Percentiles rank a stretch among this genome's conserved stretches.
Evolutionary conservation across 2,329 filamentous ascomycete species (phyloP).

Genomic region (Colletotrichum sp.): DNA sequence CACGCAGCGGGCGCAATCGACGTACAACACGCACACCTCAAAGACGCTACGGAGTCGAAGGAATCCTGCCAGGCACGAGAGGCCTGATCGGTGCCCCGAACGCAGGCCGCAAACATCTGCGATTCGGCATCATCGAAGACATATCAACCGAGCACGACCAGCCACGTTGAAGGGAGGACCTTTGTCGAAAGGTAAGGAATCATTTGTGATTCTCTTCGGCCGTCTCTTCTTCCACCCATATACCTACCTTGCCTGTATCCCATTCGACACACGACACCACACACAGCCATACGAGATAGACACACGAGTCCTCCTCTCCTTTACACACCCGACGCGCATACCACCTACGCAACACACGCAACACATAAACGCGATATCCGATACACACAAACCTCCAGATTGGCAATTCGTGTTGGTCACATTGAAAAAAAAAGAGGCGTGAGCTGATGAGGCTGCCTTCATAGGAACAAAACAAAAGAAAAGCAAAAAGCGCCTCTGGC

Average conservation of each 20-base stretch:
- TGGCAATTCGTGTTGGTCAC: not conserved
- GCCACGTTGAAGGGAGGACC: not conserved
- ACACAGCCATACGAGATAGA: not conserved
- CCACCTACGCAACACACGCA: not conserved
- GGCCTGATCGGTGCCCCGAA: not conserved
- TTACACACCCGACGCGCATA: not conserved
- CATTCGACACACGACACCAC: not conserved
- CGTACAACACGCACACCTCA: not conserved
- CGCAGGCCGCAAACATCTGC: not conserved
- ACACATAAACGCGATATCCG: not conserved
- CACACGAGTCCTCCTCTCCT: not conserved
- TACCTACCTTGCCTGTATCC: not conserved
- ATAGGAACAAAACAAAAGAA: not conserved
- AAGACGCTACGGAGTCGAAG: not conserved
- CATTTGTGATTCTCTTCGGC: not conserved
- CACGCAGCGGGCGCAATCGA: not conserved
- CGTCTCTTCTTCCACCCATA: not conserved
- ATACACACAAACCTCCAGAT: not conserved
- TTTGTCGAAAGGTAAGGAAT: not conserved
- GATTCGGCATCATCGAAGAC: not conserved
- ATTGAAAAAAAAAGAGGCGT: not conserved
- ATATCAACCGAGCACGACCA: not conserved
- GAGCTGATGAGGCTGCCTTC: not conserved
- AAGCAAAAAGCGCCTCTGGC: not conserved
- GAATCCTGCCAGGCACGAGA: not conserved